These are phyloP conservation scores for Phaeosphaeria sp. DNA, from an alignment of 2,329 filamentous ascomycete genomes.

Conservation along the genomic window DNA sequence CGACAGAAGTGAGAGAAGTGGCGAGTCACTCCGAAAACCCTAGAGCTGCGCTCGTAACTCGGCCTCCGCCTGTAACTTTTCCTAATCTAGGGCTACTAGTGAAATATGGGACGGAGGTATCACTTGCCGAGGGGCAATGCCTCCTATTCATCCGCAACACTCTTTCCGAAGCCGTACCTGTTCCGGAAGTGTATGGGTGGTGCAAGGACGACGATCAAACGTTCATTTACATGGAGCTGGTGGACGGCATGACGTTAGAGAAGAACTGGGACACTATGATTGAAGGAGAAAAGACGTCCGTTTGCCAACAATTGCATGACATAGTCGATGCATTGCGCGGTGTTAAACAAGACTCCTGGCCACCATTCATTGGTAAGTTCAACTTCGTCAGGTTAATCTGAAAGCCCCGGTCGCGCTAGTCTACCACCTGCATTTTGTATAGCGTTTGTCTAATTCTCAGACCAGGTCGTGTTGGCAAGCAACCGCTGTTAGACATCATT, in stretches of 20 bases:
- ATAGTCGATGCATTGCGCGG: conserved; percentile 12
- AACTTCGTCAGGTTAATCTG: not conserved
- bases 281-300: conserved; percentile 6
- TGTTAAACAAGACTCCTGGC: not conserved
- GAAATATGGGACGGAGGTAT: conserved; percentile 20
- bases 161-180: conserved; percentile 13
- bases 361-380: conserved; percentile 13
- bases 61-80: conserved; percentile 15
- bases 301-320: conserved; percentile 12
- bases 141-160: conserved; percentile 13
- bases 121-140: conserved; percentile 17
- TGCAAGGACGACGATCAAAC: conserved; percentile 15
- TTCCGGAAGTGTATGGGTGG: conserved; percentile 28
- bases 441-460: conserved; percentile 3
- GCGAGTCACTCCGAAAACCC: conserved; percentile 15
- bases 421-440: not conserved
- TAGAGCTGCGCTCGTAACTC: conserved; percentile 6
- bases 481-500: conserved; percentile 22
- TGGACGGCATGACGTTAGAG: conserved; percentile 20
- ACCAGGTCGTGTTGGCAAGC: conserved; percentile 17
- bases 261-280: conserved; percentile 17
- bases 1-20: conserved; percentile 17
- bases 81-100: conserved; percentile 15
- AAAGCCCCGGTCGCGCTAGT: not conserved
- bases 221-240: conserved; percentile 30